Conservation (phyloP, 345 rosid species). For the Melaleuca alternifolia region DNA sequence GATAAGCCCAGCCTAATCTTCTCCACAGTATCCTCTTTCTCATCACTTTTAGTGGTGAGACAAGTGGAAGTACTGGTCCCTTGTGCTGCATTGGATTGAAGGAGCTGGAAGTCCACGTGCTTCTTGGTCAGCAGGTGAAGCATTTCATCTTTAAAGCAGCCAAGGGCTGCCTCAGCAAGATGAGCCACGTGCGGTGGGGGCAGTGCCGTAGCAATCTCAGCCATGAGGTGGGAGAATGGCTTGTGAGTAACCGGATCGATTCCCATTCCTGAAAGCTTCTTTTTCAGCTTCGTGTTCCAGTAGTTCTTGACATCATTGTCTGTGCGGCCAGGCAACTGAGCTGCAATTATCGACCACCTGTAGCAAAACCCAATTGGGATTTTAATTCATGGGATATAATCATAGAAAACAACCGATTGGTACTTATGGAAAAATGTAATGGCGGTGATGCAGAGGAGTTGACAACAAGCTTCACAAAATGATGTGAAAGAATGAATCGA, state of each 20-base stretch:
- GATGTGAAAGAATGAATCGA: not conserved
- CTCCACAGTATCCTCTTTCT: slow-evolving; percentile 39
- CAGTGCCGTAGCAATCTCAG: slow-evolving; percentile 84
- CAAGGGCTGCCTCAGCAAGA: slow-evolving; percentile 94
- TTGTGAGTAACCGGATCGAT: slow-evolving; percentile 95
- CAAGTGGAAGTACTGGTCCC: slow-evolving; percentile 24
- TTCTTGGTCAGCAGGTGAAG: slow-evolving; percentile 94
- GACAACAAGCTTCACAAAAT: not conserved
- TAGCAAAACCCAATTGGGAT: not conserved
- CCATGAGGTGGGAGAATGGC: slow-evolving; percentile 99
- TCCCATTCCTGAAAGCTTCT: slow-evolving; percentile 91
- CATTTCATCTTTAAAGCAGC: slow-evolving; percentile 98
- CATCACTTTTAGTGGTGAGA: slow-evolving; percentile 24
- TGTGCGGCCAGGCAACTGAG: slow-evolving; percentile 81
- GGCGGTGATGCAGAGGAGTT: not conserved
- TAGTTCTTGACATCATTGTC: slow-evolving; percentile 92
- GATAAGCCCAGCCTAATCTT: slow-evolving; percentile 57
- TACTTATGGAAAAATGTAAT: not conserved
- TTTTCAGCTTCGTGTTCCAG: slow-evolving; percentile 94
- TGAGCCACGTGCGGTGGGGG: slow-evolving; percentile 91
- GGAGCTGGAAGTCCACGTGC: slow-evolving; percentile 66
- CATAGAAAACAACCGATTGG: not conserved
- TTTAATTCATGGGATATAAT: not conserved
- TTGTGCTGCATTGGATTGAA: slow-evolving; percentile 21
- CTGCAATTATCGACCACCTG: slow-evolving; percentile 95